Evolutionary conservation across 495 filamentous ascomycete genomes (phyloP).

Genomic region (Penicillium silybi): DNA sequence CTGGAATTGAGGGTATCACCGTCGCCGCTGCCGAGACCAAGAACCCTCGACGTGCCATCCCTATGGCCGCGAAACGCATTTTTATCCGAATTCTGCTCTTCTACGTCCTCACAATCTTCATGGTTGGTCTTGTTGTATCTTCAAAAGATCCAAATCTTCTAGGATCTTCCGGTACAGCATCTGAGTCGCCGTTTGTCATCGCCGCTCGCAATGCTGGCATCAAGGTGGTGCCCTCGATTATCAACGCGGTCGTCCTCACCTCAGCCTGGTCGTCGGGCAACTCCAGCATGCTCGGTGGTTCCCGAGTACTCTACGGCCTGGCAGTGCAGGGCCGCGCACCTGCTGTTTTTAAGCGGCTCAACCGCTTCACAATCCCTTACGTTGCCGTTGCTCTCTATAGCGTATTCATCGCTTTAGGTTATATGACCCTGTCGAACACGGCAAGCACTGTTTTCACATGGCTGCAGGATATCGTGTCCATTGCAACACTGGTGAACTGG

Average conservation of each 20-base stretch:
- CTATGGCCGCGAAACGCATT: conserved; percentile 36
- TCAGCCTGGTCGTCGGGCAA: conserved; percentile 41
- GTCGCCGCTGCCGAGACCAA: conserved; percentile 45
- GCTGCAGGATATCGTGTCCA: conserved; percentile 52
- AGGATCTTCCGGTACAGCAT: conserved; percentile 24
- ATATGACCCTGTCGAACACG: conserved; percentile 50
- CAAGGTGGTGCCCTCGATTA: conserved; percentile 45
- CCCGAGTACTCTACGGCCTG: conserved; percentile 42
- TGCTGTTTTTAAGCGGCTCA: conserved; percentile 46
- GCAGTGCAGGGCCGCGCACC: conserved; percentile 39
- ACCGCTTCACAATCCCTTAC: conserved; percentile 56
- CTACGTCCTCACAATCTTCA: conserved; percentile 40
- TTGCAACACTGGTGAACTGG: conserved; percentile 53
- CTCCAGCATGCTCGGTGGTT: conserved; percentile 47
- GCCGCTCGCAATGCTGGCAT: conserved; percentile 35
- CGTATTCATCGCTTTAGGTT: conserved; percentile 52
- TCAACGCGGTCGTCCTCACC: conserved; percentile 48
- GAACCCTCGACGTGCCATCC: conserved; percentile 33
- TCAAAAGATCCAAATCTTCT: conserved; percentile 47
- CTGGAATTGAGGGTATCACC: conserved; percentile 49
- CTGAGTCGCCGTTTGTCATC: conserved; percentile 54
- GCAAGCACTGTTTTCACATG: conserved; percentile 55
- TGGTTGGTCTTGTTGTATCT: conserved; percentile 42
- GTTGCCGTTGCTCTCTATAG: conserved; percentile 44
- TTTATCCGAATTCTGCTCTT: conserved; percentile 40